Base-by-base conservation (phyloP, 495 filamentous ascomycete genomes). In the Penicillium daleae region DNA sequence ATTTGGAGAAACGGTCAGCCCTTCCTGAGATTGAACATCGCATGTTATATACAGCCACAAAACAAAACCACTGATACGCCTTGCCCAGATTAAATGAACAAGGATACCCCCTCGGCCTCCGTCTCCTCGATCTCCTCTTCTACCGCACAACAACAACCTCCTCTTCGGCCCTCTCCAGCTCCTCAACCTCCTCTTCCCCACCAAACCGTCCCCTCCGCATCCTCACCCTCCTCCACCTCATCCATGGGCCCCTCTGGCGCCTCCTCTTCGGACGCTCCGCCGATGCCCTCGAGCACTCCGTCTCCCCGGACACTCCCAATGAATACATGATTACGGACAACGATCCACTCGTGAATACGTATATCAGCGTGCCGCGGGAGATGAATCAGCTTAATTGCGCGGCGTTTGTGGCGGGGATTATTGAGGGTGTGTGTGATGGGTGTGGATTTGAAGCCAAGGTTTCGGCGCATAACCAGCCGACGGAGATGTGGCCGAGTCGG, bases 291-390 rank as follows among this genome's bases (percentile, higher is more conserved):
- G 95, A 99, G 78, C 92, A 92, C 77, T 91, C 87, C 59, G 84
- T 86, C n/a, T 87, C 90, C 57, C 84, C 89, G 4, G 85, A 87
- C 19, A 92, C 90, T 13, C 87, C 91, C 3, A 90, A 93, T 71
- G 93, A 98, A 79, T 99, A 97, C 81, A 97, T 99, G 94, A 92
- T 99, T 67, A 88, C 88, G 61, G 95, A 99, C 74, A 97, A 99
- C 73, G 96, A 98, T 69, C 95, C 95, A 42, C 80, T 97, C 15
- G 94, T 98, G 17, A 97, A 97, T 71, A 87, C 87, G 22, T 97
- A 96, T 74, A 90, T 99, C 70, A 90, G 86, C 66, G 90, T 98
- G 37, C 95, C 95, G 24, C 87, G 87, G 64, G 95, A 99, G 76
- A 97, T 99, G 93, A 90, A 82, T 75, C 89, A 93, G 83, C 84